These are phyloP conservation scores for Anthracocystis setariae DNA, from an alignment of 1,284 basidiomycete species.

Conservation along the genomic window DNA sequence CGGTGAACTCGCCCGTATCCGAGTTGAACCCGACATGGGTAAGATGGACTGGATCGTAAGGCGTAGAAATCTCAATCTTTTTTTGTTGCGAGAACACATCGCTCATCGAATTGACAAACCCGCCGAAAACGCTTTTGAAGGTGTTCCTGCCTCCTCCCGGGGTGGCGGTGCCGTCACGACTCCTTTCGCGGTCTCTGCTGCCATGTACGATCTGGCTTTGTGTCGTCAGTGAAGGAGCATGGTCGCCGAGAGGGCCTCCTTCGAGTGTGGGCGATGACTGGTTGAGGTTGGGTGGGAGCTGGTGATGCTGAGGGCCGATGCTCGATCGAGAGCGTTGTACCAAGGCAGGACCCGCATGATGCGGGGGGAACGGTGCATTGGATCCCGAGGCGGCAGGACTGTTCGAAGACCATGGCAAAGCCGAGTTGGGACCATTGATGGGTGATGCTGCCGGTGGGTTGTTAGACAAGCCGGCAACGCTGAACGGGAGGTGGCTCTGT, in stretches of 20 bases:
- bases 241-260: slow-evolving; percentile 4
- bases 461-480: slow-evolving; percentile 15
- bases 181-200: slow-evolving; percentile 36
- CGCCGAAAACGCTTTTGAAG: slow-evolving; percentile 68
- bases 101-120: slow-evolving; percentile 68
- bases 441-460: slow-evolving; percentile 33
- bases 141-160: slow-evolving; percentile 52
- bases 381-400: slow-evolving; percentile 11
- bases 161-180: slow-evolving; percentile 40
- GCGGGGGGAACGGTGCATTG: slow-evolving; percentile 24
- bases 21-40: slow-evolving; percentile 99
- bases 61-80: slow-evolving; percentile 93
- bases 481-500: slow-evolving; percentile 34
- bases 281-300: slow-evolving; percentile 35
- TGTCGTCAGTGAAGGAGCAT: slow-evolving; percentile 20
- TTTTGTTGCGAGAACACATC: slow-evolving; percentile 83
- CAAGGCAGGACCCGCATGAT: slow-evolving; percentile 38
- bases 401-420: slow-evolving; percentile 34
- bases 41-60: slow-evolving; percentile 98
- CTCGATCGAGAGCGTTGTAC: slow-evolving; percentile 47
- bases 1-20: slow-evolving; percentile 90
- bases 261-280: slow-evolving; percentile 44
- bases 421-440: slow-evolving; percentile 15
- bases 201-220: slow-evolving; percentile 50
- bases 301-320: slow-evolving; percentile 46